Conservation (phyloP, 2,329 filamentous ascomycete species). For the Diaporthe aspalathi region DNA sequence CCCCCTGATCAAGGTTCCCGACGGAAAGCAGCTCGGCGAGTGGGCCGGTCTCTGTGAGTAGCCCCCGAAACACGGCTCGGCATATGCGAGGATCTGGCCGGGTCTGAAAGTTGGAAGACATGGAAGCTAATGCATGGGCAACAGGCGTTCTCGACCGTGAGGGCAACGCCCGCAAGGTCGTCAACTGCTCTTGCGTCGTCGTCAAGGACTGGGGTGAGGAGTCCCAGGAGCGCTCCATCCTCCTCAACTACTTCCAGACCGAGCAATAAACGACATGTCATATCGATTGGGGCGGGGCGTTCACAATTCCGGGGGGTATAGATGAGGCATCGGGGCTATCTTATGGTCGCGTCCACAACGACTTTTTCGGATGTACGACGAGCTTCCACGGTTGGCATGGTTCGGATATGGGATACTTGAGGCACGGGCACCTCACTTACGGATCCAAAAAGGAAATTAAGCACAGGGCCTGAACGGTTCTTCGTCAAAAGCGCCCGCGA, state of each 20-base stretch:
- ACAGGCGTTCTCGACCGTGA: slow-evolving; percentile 97
- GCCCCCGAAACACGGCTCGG: slow-evolving; percentile 2
- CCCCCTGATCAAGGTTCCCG: slow-evolving; percentile 98
- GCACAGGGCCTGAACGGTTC: slow-evolving; percentile 43
- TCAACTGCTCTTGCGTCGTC: slow-evolving; percentile 99
- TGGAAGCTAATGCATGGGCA: slow-evolving; percentile 31
- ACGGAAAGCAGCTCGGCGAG: slow-evolving; percentile 99
- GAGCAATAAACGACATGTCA: slow-evolving; percentile 68
- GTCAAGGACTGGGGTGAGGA: slow-evolving; percentile 99
- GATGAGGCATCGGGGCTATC: slow-evolving; percentile 50
- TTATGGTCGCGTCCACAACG: slow-evolving; percentile 50
- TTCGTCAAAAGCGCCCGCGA: background rate
- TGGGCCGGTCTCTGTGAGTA: slow-evolving; percentile 99
- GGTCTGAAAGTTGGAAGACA: background rate
- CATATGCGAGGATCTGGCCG: background rate
- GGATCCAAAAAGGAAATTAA: slow-evolving; percentile 51
- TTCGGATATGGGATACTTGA: slow-evolving; percentile 50
- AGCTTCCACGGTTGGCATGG: slow-evolving; percentile 59
- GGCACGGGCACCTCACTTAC: slow-evolving; percentile 50
- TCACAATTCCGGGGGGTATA: slow-evolving; percentile 46
- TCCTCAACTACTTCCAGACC: slow-evolving; percentile 99
- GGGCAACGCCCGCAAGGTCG: slow-evolving; percentile 99
- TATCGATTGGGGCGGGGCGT: slow-evolving; percentile 42
- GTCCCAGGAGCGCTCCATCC: slow-evolving; percentile 97
- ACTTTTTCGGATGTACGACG: slow-evolving; percentile 57